Base-by-base conservation (phyloP, 2,329 filamentous ascomycete genomes). In the Emmonsiellopsis sp. region DNA sequence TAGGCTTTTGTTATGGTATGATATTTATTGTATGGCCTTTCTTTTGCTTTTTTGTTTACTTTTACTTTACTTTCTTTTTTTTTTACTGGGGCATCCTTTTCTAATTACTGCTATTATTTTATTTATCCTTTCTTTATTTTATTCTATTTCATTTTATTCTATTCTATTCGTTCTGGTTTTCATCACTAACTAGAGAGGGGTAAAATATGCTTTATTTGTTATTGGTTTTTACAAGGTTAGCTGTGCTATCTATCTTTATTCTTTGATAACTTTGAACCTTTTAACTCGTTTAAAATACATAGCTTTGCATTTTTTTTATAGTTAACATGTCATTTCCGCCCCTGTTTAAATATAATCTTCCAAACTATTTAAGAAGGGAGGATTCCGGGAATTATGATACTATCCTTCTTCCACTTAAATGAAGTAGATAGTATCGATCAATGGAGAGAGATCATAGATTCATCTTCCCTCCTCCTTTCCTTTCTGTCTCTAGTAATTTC, bases 91-190 rank as follows among this genome's bases (percentile, higher is more conserved):
- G 40, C 40, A 26, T 26, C 5, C 3, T 26, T 26, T 38, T 38
- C 13, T 38, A 38, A 38, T 7, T 9, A n/a, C 35, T 9, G 35
- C 13, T 5, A 10, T 38, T 38, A 38, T 38, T 38, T 38, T 38
- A 38, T 38, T 38, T 38, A n/a, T 38, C 7, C 13, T 32, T 6
- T 34, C 41, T 35, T 10, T 37, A 43, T 56, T n/a, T 50, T 48
- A 51, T 46, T 13, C 47, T 44, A 20, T 51, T 40, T 41, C 38
- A 26, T 53, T 13, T 43, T 48, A 44, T 51, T 41, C 30, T 42
- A 34, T 42, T 48, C 31, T 37, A 44, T 52, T 52, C 50, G n/a
- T 50, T 41, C 48, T 43, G 16, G 50, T 42, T 45, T 52, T 32
- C 4, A 1, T 46, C 15, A 37, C 49, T 16, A 51, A 37, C 49